Base-by-base conservation (phyloP, 2,329 filamentous ascomycete species). In the Calycina herbarum region DNA sequence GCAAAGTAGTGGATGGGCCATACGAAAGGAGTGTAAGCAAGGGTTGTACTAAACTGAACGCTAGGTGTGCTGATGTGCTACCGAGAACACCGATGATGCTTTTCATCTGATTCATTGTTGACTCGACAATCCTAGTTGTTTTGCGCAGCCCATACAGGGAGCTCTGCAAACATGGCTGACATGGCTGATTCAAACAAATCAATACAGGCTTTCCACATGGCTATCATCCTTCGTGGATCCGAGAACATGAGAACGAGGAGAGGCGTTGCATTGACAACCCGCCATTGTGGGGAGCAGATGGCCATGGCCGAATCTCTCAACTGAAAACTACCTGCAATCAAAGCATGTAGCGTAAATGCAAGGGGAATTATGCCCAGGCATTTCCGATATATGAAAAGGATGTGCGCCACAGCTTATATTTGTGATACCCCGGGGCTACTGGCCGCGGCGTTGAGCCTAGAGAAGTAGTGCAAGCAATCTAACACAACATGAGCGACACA, bases 111-210 rank as follows among this genome's bases (percentile, higher is more conserved):
- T 24, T 20, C n/a, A 51, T 24, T 1, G 20, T 11, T 51, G 45
- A 51, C 45, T 11, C 10, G 45, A 51, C 17, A 24, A 51, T 24
- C n/a, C 7, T 24, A 5, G n/a, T 24, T 24, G 20, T 8, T 11
- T 24, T 24, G 20, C 45, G n/a, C 45, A 8, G n/a, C n/a, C n/a
- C 10, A 24, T 24, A 27, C 45, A 51, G 45, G 45, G 20, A 51
- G 10, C 7, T 24, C 20, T 24, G 20, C 45, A 51, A 1, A 42
- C 35, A 31, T 45, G 35, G 57, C 38, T 10, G 17, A 27, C 20
- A 35, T n/a, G 57, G 58, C 35, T 60, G 58, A 31, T 60, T 13
- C 17, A 42, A 20, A 27, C 35, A 45, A 60, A 7, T 33, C 31
- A 31, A 31, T 35, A 6, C 17, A 31, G n/a, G 5, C 20, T 20